phyloP scores from a whole-genome alignment of 352 stramenopile species.

The Pythium dissimile region DNA sequence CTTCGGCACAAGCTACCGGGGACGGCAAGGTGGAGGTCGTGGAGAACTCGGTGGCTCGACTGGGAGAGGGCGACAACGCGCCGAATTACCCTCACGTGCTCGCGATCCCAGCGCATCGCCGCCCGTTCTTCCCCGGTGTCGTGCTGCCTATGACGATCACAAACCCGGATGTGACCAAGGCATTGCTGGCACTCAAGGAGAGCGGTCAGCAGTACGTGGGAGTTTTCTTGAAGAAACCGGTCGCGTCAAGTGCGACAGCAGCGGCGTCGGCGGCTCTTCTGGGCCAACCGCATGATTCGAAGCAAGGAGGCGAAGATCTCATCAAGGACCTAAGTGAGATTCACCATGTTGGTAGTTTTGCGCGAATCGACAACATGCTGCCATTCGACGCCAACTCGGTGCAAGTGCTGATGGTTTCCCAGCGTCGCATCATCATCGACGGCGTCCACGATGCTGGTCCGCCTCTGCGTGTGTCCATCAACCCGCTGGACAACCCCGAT shows the following conservation, averaged over 20 bases:
- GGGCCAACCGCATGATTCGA: conserved; percentile 24
- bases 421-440: conserved; percentile 83
- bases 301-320: conserved; percentile 71
- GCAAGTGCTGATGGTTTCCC: conserved; percentile 87
- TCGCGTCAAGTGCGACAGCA: conserved; percentile 3
- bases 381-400: conserved; percentile 71
- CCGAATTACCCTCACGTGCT: conserved; percentile 73
- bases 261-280: conserved; percentile 1
- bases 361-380: conserved; percentile 92
- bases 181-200: conserved; percentile 85
- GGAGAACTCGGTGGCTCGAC: conserved; percentile 52
- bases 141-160: conserved; percentile 85
- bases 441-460: conserved; percentile 59
- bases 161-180: conserved; percentile 83
- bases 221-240: conserved; percentile 91
- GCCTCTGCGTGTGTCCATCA: conserved; percentile 67
- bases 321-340: conserved; percentile 93
- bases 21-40: conserved; percentile 50
- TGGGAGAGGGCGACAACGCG: conserved; percentile 65
- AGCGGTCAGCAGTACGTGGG: conserved; percentile 90
- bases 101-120: conserved; percentile 68
- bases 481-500: conserved; percentile 60
- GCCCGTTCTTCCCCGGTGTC: conserved; percentile 80
- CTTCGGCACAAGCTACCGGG: neutral
- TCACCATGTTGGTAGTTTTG: conserved; percentile 94